Evolutionary conservation across 2,329 filamentous ascomycete species (phyloP), one percentile per base, ranked within the genome.

Genomic region (Colletotrichum tabaci): DNA sequence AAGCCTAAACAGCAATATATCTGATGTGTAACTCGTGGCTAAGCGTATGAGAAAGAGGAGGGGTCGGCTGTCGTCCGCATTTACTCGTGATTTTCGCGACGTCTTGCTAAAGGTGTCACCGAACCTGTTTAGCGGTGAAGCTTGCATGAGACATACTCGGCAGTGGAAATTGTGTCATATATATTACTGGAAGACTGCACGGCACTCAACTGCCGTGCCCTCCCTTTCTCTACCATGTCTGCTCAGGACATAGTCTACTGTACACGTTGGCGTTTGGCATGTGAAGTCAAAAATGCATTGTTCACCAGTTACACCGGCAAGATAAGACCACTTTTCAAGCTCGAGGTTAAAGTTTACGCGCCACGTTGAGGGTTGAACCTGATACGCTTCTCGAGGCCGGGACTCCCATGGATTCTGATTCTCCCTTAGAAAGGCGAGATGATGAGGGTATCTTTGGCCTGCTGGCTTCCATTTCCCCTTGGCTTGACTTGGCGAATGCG

Each of bases 301-400:
- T 44, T 63, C 21, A 52, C 23, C 18, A 18, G 23, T 15, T 26
- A 13, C 52, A 12, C 21, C 38, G 16, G 23, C 30, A 13, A 13
- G 7, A 4, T 15, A 4, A 61, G 16, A 40, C 53, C 46, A 66
- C 61, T 66, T 55, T 53, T 40, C 47, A 68, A 58, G 61, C 61
- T 60, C 30, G 12, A 23, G 21, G 56, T 44, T 15, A 67, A 30
- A 52, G 35, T 67, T 71, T 23, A 56, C 47, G n/a, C 50, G 63
- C 63, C 61, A 57, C 50, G 38, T 35, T 44, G 42, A 40, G 30
- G 50, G 10, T 18, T 50, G 30, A 46, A 56, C 9, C 53, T 69
- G 61, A 47, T 60, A 67, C 67, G 35, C 52, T 50, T 67, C 42
- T 58, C 44, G 15, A 47, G 10, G 38, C 38, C 50, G 15, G 44